Evolutionary conservation across 768 basidiomycete species (phyloP), one percentile per base, ranked within the genome.

Genomic region (Rubroboletus pulcherrimus): DNA sequence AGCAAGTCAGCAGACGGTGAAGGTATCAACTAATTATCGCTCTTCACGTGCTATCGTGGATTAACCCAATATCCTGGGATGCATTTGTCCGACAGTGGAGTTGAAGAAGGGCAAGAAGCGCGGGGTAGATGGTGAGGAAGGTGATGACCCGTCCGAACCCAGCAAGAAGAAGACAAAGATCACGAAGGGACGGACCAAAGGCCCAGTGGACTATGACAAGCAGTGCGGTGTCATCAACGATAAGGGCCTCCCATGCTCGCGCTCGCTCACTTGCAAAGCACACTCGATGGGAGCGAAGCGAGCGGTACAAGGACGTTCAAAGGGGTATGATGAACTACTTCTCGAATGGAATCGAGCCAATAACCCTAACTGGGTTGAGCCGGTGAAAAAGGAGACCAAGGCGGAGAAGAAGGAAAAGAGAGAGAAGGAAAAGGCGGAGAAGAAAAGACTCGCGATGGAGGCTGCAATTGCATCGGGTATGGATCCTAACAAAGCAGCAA

Each of bases 221-320:
- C 94, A 97, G 61, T 98, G 96, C 64, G 94, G 96, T 49, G 96
- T 98, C 37, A 96, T 97, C 70, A 98, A 96, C 74, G 94, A 96
- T 74, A 97, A 97, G 71, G 81, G 81, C 42, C 75, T 93, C 7
- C 93, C 92, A 0, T 99, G 96, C 68, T 93, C 93, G 12, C 90
- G 96, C 29, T 93, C 93, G 7, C 81, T 99, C 37, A 98, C 96
- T 0, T 99, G 96, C 77, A 99, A 99, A 73, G 93, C 96, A 6
- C 96, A 99, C 69, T 89, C 92, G 2, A 96, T 99, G 87, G 93
- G 93, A 14, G 90, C 93, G 11, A 99, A 99, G 72, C 89, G 96
- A 17, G 84, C 89, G 9, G 95, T 99, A 1, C 81, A 82, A 58
- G 92, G 92, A 34, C 91, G 96, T 5, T 89, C 91, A 1, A 81